These are phyloP conservation scores for Lonicera japonica DNA, from an alignment of 129 eudicot genomes.

Conservation along the genomic window DNA sequence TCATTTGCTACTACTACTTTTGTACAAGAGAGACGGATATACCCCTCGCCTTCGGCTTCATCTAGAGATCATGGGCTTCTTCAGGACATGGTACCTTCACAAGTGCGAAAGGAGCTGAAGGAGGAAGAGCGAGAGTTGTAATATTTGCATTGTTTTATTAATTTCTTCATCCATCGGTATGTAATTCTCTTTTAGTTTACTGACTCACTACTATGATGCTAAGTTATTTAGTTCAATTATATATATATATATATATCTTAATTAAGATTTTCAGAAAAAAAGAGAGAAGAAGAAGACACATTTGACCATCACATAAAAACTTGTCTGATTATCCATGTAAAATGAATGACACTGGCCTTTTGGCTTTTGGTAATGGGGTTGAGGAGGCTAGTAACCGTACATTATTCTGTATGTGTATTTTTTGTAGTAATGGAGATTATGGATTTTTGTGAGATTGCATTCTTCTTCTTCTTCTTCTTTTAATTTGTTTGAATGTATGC, in stretches of 20 bases:
- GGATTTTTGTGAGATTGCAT: background rate
- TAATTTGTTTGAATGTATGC: background rate
- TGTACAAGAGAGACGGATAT: constrained; percentile 30
- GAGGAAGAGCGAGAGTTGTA: constrained; percentile 30
- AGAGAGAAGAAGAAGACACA: background rate
- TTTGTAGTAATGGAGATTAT: constrained; percentile 1
- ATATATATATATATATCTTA: too few relatives aligned
- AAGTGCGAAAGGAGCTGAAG: constrained; percentile 48
- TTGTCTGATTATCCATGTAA: background rate
- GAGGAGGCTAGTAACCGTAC: background rate
- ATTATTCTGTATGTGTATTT: too few relatives aligned
- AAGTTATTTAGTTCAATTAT: too few relatives aligned
- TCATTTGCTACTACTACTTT: background rate
- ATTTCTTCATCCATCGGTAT: constrained; percentile 6
- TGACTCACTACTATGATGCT: background rate
- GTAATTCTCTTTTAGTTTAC: constrained; percentile 9
- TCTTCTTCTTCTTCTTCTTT: constrained; percentile 4
- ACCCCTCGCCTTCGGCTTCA: constrained; percentile 32
- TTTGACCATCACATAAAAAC: background rate
- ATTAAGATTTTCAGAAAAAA: background rate
- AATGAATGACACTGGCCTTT: background rate
- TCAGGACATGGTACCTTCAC: constrained; percentile 63
- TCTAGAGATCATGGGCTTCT: constrained; percentile 78
- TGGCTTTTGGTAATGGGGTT: constrained; percentile 7
- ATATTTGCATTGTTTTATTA: background rate